phyloP scores from a whole-genome alignment of 345 rosid genomes.

The Eucalyptus cladocalyx region DNA sequence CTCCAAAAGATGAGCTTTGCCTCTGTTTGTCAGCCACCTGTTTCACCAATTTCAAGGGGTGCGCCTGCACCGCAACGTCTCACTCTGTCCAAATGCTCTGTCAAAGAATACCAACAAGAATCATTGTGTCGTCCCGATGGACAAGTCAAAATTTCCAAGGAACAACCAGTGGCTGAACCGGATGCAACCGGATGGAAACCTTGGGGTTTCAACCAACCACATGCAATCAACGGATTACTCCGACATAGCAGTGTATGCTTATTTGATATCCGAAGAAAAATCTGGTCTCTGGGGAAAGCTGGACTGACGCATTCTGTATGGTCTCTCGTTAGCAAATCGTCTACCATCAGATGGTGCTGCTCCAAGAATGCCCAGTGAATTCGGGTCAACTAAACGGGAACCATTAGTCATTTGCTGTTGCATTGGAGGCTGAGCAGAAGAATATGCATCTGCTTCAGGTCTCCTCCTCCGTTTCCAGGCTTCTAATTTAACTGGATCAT shows the following conservation, averaged over 20 bases:
- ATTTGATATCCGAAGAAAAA: slow-evolving; percentile 32
- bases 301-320: slow-evolving; percentile 43
- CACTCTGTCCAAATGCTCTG: slow-evolving; percentile 1
- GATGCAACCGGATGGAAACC: background rate
- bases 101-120: background rate
- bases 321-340: slow-evolving; percentile 37
- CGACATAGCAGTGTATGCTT: background rate
- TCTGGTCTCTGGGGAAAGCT: slow-evolving; percentile 57
- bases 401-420: slow-evolving; percentile 31
- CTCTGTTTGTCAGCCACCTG: slow-evolving; percentile 7
- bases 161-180: slow-evolving; percentile 4
- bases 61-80: background rate
- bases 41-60: background rate
- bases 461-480: slow-evolving; percentile 89
- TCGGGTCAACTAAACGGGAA: slow-evolving; percentile 41
- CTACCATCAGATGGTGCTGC: slow-evolving; percentile 71
- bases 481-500: slow-evolving; percentile 65
- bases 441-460: slow-evolving; percentile 35
- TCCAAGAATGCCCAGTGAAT: slow-evolving; percentile 87
- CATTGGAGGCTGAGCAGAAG: slow-evolving; percentile 27
- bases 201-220: background rate
- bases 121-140: slow-evolving; percentile 8
- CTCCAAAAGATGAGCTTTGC: background rate
- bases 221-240: background rate
- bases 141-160: slow-evolving; percentile 25